These are phyloP conservation scores for Diaporthe sp. DNA, from an alignment of 2,329 filamentous ascomycete species.

Conservation along the genomic window DNA sequence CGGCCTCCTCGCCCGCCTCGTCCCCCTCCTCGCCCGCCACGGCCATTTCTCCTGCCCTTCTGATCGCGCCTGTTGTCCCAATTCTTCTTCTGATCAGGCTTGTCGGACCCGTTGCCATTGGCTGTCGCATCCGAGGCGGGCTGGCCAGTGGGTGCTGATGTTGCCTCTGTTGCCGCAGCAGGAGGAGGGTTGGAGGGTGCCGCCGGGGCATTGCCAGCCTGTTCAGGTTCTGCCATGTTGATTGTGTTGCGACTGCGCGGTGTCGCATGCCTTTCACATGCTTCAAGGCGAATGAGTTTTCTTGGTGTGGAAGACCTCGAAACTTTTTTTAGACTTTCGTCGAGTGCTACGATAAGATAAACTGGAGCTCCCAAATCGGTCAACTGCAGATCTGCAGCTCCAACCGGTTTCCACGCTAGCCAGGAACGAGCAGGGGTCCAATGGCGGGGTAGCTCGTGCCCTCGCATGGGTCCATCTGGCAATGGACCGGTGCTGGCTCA, in stretches of 20 bases:
- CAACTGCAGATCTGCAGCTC: neutral
- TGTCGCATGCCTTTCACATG: conserved; percentile 36
- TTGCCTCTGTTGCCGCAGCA: neutral
- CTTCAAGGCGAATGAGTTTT: neutral
- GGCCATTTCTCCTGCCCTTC: conserved; percentile 12
- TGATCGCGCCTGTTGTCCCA: conserved; percentile 30
- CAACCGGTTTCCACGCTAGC: neutral
- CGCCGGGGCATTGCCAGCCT: conserved; percentile 14
- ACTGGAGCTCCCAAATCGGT: neutral
- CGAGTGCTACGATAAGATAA: neutral
- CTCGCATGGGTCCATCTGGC: neutral
- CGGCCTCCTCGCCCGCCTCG: conserved; percentile 20
- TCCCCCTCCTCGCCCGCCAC: conserved; percentile 29
- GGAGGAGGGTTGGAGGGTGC: conserved; percentile 4
- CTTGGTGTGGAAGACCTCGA: neutral
- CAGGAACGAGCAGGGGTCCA: neutral
- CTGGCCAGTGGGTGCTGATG: neutral
- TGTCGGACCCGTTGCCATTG: conserved; percentile 10
- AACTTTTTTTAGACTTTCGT: neutral
- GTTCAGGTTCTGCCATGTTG: conserved; percentile 36
- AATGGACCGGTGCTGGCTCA: too few species aligned
- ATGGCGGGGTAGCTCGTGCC: neutral
- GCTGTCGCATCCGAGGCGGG: conserved; percentile 8
- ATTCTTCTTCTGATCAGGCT: conserved; percentile 23
- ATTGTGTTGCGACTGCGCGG: neutral